Conservation (phyloP, 2,329 filamentous ascomycete species). For the Sporothrix pseudoabietina region DNA sequence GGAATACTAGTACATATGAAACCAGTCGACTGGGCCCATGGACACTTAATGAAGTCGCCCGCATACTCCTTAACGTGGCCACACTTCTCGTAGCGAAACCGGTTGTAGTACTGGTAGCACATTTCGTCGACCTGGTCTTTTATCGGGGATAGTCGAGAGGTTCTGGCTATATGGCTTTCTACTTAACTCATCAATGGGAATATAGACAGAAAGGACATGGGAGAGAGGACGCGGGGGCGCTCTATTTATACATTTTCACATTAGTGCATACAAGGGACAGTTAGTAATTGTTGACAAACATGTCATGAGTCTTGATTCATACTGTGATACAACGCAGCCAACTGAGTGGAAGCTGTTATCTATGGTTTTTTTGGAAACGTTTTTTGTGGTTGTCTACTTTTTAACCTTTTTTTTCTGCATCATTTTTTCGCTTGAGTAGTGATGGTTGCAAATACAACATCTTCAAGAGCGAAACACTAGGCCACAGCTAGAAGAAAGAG, state of each 20-base stretch:
- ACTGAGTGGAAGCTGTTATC: not conserved
- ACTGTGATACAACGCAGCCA: not conserved
- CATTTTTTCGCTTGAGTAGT: too few relatives aligned
- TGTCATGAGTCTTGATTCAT: not conserved
- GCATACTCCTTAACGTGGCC: not conserved
- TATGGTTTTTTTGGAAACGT: not conserved
- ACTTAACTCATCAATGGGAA: too few relatives aligned
- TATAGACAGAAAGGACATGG: not conserved
- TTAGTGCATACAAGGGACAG: too few relatives aligned
- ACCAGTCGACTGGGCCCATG: not conserved
- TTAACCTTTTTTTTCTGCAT: not conserved
- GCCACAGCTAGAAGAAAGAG: not conserved
- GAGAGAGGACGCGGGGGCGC: not conserved
- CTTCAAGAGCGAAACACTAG: not conserved
- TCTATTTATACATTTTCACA: not conserved
- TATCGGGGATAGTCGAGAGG: too few relatives aligned
- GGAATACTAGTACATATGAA: not conserved
- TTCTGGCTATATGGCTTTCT: too few relatives aligned
- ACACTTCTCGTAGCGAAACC: not conserved
- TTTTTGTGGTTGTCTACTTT: not conserved
- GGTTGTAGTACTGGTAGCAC: conserved; percentile 1
- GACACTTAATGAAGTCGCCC: not conserved
- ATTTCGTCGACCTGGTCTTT: not conserved
- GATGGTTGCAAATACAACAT: too few relatives aligned
- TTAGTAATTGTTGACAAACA: not conserved